Conservation (phyloP, 2,329 filamentous ascomycete species). For the Trichoderma sp. region DNA sequence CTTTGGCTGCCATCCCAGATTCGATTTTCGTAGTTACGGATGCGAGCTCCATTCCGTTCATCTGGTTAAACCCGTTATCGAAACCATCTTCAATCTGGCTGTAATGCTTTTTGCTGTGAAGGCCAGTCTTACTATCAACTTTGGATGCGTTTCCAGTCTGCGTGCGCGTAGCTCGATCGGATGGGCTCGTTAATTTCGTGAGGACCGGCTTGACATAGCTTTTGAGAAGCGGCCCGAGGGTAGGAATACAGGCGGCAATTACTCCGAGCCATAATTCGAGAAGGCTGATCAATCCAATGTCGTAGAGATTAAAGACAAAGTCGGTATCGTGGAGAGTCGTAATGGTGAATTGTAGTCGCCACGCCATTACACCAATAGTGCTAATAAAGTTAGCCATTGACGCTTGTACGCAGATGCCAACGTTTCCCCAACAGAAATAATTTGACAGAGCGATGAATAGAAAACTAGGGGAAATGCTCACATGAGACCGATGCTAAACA, state of each 20-base stretch:
- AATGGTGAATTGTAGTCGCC: slow-evolving; percentile 42
- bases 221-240: slow-evolving; percentile 47
- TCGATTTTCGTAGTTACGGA: slow-evolving; percentile 8
- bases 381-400: neutral
- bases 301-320: slow-evolving; percentile 34
- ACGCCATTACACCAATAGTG: slow-evolving; percentile 46
- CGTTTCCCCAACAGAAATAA: neutral
- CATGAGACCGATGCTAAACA: slow-evolving; percentile 42
- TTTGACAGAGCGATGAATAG: neutral
- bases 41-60: neutral
- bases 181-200: slow-evolving; percentile 25
- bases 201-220: slow-evolving; percentile 33
- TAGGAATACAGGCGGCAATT: slow-evolving; percentile 49
- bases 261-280: slow-evolving; percentile 48
- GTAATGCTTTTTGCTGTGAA: neutral
- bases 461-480: slow-evolving; percentile 30
- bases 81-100: neutral
- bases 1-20: neutral
- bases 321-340: slow-evolving; percentile 31
- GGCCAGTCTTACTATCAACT: neutral
- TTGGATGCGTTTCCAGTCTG: neutral
- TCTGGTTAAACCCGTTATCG: neutral
- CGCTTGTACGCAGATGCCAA: neutral
- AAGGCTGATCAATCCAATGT: slow-evolving; percentile 44
- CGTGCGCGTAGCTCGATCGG: neutral